These are phyloP conservation scores for Spizellomyces punctatus DNA, from an alignment of 192 early-diverging fungal species.

Conservation along the genomic window DNA sequence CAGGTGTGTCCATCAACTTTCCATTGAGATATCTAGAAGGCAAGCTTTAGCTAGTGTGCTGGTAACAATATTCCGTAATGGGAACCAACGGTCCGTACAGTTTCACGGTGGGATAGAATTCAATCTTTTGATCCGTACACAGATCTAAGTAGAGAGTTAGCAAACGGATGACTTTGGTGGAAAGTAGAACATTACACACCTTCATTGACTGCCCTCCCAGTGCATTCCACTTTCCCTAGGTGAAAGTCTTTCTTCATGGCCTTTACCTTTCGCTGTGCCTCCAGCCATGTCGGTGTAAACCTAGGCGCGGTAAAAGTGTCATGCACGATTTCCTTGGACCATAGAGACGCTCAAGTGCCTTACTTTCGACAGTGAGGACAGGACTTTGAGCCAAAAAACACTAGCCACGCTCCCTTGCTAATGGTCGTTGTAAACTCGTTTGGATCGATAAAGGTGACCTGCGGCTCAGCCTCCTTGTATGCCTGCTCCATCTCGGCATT, in stretches of 20 bases:
- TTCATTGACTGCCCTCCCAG: conserved; percentile 47
- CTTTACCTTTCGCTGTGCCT: conserved; percentile 34
- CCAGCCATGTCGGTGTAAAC: conserved; percentile 38
- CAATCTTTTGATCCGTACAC: conserved; percentile 62
- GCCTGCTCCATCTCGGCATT: background rate
- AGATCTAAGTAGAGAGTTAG: conserved; percentile 40
- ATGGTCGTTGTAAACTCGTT: conserved; percentile 11
- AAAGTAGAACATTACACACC: background rate
- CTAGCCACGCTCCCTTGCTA: conserved; percentile 18
- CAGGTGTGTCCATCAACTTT: background rate
- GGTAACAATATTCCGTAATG: background rate
- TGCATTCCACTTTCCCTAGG: conserved; percentile 73
- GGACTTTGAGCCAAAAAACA: conserved; percentile 40
- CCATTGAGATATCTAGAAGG: background rate
- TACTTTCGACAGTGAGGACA: conserved; percentile 34
- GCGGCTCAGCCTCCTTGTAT: conserved; percentile 10
- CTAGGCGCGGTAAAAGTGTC: background rate
- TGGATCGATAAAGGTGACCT: conserved; percentile 12
- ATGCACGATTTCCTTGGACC: background rate
- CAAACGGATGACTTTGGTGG: background rate
- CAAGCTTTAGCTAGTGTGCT: too few species aligned
- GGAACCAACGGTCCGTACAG: conserved; percentile 43
- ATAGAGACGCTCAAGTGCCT: background rate
- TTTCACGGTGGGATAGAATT: conserved; percentile 61
- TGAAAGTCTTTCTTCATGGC: conserved; percentile 47